A percentile compares a stretch with the other conserved stretches of the same genome.
Evolutionary conservation across 1,139 yeast genomes (phyloP).

Genomic region (Pichia sp.): DNA sequence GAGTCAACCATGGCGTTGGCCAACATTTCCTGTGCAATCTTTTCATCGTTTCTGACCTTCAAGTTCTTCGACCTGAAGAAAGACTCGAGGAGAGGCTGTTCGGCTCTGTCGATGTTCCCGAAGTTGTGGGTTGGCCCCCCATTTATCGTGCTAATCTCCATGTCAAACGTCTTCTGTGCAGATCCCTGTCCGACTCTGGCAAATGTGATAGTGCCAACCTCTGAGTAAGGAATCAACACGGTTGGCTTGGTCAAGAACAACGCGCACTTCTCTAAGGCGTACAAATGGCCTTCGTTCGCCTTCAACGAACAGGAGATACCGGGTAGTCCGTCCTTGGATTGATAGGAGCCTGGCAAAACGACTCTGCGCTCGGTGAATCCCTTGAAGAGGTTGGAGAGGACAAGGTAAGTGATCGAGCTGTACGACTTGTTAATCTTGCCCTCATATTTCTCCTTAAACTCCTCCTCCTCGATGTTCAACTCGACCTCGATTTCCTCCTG

Average conservation of each 20-base stretch:
- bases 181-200: constrained; percentile 85
- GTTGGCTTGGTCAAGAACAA: constrained; percentile 93
- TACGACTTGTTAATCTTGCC: constrained; percentile 68
- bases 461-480: constrained; percentile 79
- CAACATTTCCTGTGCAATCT: constrained; percentile 75
- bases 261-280: constrained; percentile 86
- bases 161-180: constrained; percentile 86
- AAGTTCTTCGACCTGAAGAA: constrained; percentile 76
- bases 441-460: constrained; percentile 70
- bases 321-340: constrained; percentile 67
- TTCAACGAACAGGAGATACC: constrained; percentile 89
- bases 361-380: constrained; percentile 87
- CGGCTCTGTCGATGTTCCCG: constrained; percentile 87
- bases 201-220: constrained; percentile 70
- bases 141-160: constrained; percentile 68
- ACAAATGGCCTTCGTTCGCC: constrained; percentile 92
- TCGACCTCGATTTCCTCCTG: constrained; percentile 93
- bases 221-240: constrained; percentile 81
- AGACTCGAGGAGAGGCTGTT: constrained; percentile 72
- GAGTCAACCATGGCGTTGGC: constrained; percentile 72
- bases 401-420: constrained; percentile 85
- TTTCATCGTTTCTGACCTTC: constrained; percentile 82
- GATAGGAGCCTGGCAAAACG: constrained; percentile 81
- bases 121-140: constrained; percentile 73
- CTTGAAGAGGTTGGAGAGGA: constrained; percentile 81